Evolutionary conservation across 2,329 filamentous ascomycete species (phyloP).

Genomic region (Sclerotinia borealis): DNA sequence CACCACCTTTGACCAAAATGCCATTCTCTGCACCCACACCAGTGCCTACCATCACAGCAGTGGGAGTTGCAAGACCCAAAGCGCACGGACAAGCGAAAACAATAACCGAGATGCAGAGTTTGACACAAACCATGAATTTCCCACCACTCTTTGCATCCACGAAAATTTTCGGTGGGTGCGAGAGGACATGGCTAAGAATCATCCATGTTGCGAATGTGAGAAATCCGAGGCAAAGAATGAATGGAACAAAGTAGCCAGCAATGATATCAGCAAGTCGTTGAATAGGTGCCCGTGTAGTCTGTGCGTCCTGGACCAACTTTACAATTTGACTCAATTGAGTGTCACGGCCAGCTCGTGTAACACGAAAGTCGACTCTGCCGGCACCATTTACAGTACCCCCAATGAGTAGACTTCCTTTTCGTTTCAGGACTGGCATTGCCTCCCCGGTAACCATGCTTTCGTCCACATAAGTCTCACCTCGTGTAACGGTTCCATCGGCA

Average conservation of each 20-base stretch:
- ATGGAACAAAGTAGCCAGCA: slow-evolving; percentile 89
- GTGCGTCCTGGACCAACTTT: slow-evolving; percentile 94
- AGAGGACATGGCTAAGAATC: slow-evolving; percentile 80
- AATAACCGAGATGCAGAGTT: slow-evolving; percentile 96
- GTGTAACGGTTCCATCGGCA: slow-evolving; percentile 79
- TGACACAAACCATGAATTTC: slow-evolving; percentile 91
- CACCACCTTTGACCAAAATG: slow-evolving; percentile 96
- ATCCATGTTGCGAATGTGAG: slow-evolving; percentile 90
- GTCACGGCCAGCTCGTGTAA: slow-evolving; percentile 86
- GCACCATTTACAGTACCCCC: slow-evolving; percentile 94
- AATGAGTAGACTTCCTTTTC: slow-evolving; percentile 71
- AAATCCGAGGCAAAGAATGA: slow-evolving; percentile 77
- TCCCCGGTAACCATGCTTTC: slow-evolving; percentile 99
- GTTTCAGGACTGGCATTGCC: slow-evolving; percentile 90
- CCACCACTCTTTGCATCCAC: slow-evolving; percentile 73
- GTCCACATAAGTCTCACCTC: slow-evolving; percentile 88
- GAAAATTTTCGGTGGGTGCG: slow-evolving; percentile 85
- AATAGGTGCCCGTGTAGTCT: slow-evolving; percentile 90
- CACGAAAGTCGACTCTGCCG: slow-evolving; percentile 84
- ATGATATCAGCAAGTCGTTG: slow-evolving; percentile 87
- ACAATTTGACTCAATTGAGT: slow-evolving; percentile 98
- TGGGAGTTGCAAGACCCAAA: slow-evolving; percentile 90
- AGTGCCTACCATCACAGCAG: slow-evolving; percentile 98
- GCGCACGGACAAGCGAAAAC: slow-evolving; percentile 97
- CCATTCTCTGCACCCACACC: slow-evolving; percentile 92